Percentiles rank a stretch among this genome's conserved stretches.
Evolutionary conservation across 495 filamentous ascomycete species (phyloP).

Genomic region (Friedmanniomyces endolithicus): DNA sequence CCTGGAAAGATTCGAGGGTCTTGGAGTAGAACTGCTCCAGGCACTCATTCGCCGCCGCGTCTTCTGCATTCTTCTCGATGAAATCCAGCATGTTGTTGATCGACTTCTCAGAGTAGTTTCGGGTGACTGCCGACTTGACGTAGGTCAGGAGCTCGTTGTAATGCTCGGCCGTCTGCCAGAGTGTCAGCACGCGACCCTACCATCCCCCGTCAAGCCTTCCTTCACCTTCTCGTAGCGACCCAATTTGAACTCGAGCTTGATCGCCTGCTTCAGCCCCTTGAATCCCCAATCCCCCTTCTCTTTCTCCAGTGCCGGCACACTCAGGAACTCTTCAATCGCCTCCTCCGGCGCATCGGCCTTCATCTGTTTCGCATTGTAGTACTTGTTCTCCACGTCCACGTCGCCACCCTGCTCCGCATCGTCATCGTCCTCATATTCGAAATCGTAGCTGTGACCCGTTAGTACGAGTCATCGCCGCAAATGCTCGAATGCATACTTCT

Average conservation of each 20-base stretch:
- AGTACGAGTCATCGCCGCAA: conserved; percentile 3
- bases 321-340: conserved; percentile 83
- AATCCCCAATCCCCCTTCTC: conserved; percentile 98
- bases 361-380: conserved; percentile 98
- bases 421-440: conserved; percentile 76
- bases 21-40: conserved; percentile 95
- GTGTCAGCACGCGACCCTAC: conserved; percentile 14
- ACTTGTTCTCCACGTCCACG: conserved; percentile 96
- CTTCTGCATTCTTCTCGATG: conserved; percentile 85
- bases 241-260: conserved; percentile 90
- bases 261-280: conserved; percentile 93
- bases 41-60: conserved; percentile 62
- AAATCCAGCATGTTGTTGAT: conserved; percentile 99
- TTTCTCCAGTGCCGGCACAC: conserved; percentile 66
- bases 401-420: conserved; percentile 80
- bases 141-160: conserved; percentile 93
- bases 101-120: conserved; percentile 97
- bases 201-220: background rate
- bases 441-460: conserved; percentile 58
- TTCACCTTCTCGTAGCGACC: conserved; percentile 70
- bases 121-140: conserved; percentile 89
- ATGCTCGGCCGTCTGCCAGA: conserved; percentile 79
- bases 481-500: conserved; percentile 44
- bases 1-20: conserved; percentile 88
- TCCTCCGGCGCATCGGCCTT: conserved; percentile 77